These are phyloP conservation scores for Chlorociboria aeruginascens DNA, from an alignment of 495 filamentous ascomycete species.

Conservation along the genomic window DNA sequence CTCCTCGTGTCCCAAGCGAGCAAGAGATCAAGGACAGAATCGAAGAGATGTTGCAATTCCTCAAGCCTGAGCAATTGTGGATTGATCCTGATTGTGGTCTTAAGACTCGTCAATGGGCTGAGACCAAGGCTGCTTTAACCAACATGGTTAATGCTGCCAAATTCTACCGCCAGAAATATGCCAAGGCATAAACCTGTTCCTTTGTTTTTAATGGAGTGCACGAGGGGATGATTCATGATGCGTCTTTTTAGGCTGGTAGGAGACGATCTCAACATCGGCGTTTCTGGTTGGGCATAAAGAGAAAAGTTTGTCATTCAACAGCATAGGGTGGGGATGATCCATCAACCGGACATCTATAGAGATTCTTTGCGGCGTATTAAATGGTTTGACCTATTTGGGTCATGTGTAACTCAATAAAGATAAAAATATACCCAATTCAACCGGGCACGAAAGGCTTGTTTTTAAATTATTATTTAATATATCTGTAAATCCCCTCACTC, in stretches of 20 bases:
- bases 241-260: slow-evolving; percentile 18
- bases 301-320: slow-evolving; percentile 26
- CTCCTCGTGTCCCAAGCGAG: slow-evolving; percentile 86
- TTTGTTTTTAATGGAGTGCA: slow-evolving; percentile 6
- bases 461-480: too few species aligned
- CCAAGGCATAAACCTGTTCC: slow-evolving; percentile 14
- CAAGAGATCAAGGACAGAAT: slow-evolving; percentile 96
- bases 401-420: slow-evolving; percentile 2
- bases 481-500: too few species aligned
- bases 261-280: slow-evolving; percentile 40
- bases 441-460: slow-evolving; percentile 7
- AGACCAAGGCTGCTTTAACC: slow-evolving; percentile 84
- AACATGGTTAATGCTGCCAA: slow-evolving; percentile 97
- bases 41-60: slow-evolving; percentile 91
- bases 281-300: slow-evolving; percentile 25
- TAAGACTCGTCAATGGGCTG: slow-evolving; percentile 93
- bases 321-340: slow-evolving; percentile 22
- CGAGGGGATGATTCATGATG: slow-evolving; percentile 10
- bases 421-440: slow-evolving; percentile 22
- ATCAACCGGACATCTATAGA: slow-evolving; percentile 32
- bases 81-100: slow-evolving; percentile 98
- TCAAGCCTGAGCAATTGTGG: slow-evolving; percentile 93
- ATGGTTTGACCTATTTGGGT: slow-evolving; percentile 2
- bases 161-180: slow-evolving; percentile 83
- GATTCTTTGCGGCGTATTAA: neutral